These are phyloP conservation scores for Gossypium longicalyx DNA, from an alignment of 345 rosid genomes.

Conservation along the genomic window DNA sequence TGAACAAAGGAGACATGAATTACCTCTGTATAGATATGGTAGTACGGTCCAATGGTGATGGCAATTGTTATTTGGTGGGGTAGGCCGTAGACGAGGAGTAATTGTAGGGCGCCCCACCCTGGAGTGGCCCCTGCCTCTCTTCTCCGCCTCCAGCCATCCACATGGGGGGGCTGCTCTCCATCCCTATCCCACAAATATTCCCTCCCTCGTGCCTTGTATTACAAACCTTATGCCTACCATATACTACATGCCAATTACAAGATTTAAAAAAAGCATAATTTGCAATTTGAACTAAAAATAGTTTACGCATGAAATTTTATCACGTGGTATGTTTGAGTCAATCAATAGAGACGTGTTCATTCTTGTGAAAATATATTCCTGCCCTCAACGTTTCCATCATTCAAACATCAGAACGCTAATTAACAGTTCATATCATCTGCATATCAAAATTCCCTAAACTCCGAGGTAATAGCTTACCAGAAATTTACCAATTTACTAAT, in stretches of 20 bases:
- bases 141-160: background rate
- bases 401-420: too few species aligned
- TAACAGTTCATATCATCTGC: too few species aligned
- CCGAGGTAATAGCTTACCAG: background rate
- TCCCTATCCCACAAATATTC: background rate
- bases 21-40: background rate
- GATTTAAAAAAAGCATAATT: background rate
- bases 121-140: background rate
- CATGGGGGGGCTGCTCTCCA: background rate
- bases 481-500: background rate
- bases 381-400: too few species aligned
- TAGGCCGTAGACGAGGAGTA: too few species aligned
- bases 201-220: background rate
- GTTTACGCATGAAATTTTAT: background rate
- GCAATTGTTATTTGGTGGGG: background rate
- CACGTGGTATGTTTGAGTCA: background rate
- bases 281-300: background rate
- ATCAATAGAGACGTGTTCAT: background rate
- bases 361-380: background rate
- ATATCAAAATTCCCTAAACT: background rate
- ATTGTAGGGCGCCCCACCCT: background rate
- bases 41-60: background rate
- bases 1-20: background rate
- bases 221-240: background rate
- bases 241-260: background rate